Percentiles rank a stretch among this genome's conserved stretches.
These are phyloP conservation scores for Stachybotrys elegans DNA, from an alignment of 2,329 filamentous ascomycete species.

Conservation along the genomic window DNA sequence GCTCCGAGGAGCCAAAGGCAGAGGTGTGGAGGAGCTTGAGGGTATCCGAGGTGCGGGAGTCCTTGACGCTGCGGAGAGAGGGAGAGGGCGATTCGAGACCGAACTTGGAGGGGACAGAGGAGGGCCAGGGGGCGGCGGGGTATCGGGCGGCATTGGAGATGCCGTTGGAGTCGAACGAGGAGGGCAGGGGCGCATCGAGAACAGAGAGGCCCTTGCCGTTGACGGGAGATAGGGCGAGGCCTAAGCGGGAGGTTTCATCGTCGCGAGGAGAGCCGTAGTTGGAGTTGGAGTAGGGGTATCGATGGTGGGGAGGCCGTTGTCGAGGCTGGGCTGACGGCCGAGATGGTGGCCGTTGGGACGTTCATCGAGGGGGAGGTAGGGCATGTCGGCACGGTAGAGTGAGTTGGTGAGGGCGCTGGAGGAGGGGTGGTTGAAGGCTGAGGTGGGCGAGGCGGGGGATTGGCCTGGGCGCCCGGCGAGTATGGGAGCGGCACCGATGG, in stretches of 20 bases:
- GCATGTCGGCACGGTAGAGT: slow-evolving; percentile 40
- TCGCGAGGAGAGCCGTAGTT: slow-evolving; percentile 81
- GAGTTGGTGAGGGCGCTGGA: slow-evolving; percentile 61
- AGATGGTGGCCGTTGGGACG: slow-evolving; percentile 33
- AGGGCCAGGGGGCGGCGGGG: slow-evolving; percentile 72
- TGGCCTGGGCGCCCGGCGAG: slow-evolving; percentile 61
- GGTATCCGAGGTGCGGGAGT: slow-evolving; percentile 56
- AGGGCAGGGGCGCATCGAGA: slow-evolving; percentile 84
- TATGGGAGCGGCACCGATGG: slow-evolving; percentile 51
- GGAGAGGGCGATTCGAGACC: slow-evolving; percentile 80
- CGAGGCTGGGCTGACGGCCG: slow-evolving; percentile 46
- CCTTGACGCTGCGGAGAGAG: slow-evolving; percentile 60
- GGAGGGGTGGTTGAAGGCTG: slow-evolving; percentile 51
- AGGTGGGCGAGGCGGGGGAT: slow-evolving; percentile 37
- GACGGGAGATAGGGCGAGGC: slow-evolving; percentile 74
- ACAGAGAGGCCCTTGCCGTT: slow-evolving; percentile 74
- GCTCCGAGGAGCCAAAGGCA: slow-evolving; percentile 61
- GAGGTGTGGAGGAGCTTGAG: slow-evolving; percentile 62
- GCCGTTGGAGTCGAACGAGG: slow-evolving; percentile 94
- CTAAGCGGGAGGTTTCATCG: slow-evolving; percentile 49
- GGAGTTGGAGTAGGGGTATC: slow-evolving; percentile 54
- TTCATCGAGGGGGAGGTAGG: slow-evolving; percentile 33
- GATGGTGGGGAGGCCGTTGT: slow-evolving; percentile 52
- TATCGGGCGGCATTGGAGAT: slow-evolving; percentile 88
- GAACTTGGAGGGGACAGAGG: slow-evolving; percentile 89